These are phyloP conservation scores for Rhinocladiella similis DNA, from an alignment of 2,329 filamentous ascomycete genomes.

Conservation along the genomic window DNA sequence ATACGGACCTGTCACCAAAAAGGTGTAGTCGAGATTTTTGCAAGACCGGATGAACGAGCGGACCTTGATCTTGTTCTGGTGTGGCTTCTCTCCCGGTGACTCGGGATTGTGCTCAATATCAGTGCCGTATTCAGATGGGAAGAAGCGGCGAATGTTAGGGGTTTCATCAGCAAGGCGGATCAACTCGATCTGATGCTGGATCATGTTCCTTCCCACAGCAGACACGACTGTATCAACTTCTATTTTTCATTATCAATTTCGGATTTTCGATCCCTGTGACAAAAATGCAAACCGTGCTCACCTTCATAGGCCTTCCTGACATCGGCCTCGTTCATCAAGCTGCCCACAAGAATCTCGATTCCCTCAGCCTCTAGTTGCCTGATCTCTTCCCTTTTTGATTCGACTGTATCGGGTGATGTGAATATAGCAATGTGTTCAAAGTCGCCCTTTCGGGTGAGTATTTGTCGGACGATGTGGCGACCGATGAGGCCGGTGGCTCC, in stretches of 20 bases:
- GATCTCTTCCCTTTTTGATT: constrained; percentile 51
- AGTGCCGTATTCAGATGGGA: constrained; percentile 68
- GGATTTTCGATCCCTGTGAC: neutral
- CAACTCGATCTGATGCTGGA: constrained; percentile 60
- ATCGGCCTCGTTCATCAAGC: constrained; percentile 54
- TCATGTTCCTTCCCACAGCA: constrained; percentile 61
- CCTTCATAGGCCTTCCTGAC: constrained; percentile 56
- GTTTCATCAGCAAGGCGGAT: constrained; percentile 58
- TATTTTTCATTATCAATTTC: neutral
- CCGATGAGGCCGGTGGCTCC: constrained; percentile 56
- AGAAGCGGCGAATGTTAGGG: constrained; percentile 59
- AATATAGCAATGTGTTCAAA: constrained; percentile 57
- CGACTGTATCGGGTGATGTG: constrained; percentile 54
- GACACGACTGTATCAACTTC: constrained; percentile 65
- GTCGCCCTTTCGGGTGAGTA: constrained; percentile 43
- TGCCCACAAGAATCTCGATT: constrained; percentile 57
- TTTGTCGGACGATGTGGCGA: constrained; percentile 49
- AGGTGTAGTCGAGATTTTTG: constrained; percentile 60
- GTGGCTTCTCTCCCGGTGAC: constrained; percentile 62
- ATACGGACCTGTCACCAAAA: constrained; percentile 69
- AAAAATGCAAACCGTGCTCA: no score
- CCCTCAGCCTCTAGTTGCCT: constrained; percentile 46
- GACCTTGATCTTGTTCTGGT: constrained; percentile 69
- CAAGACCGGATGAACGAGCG: constrained; percentile 54
- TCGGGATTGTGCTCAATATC: constrained; percentile 61